Conservation (phyloP, 257 asterid genomes). For the Solanum piurae region DNA sequence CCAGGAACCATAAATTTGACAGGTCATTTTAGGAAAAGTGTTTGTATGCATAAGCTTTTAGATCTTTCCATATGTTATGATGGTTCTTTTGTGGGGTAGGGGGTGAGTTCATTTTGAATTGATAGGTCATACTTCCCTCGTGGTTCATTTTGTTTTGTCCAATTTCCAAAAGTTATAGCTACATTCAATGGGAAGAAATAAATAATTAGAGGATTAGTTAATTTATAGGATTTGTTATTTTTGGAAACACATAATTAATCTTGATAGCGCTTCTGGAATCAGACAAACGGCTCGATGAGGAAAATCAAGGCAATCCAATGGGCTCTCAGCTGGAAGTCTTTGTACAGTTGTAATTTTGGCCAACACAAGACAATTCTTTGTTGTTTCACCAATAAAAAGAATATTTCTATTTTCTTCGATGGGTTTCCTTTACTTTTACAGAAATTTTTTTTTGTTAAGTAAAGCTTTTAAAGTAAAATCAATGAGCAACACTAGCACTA, state of each 20-base stretch:
- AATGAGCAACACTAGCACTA: not conserved
- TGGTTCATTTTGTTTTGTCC: not conserved
- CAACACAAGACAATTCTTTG: not conserved
- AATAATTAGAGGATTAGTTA: not conserved
- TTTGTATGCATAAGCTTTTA: not conserved
- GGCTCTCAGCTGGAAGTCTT: not conserved
- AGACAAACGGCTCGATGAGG: not conserved
- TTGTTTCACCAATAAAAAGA: not conserved
- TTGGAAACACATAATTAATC: not conserved
- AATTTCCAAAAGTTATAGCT: not conserved
- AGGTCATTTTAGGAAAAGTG: constrained; percentile 14
- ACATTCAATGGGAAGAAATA: not conserved
- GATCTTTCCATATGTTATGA: not conserved
- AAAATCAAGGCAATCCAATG: not conserved
- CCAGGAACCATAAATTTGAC: constrained; percentile 32
- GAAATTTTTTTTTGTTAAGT: not conserved
- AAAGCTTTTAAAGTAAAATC: not conserved
- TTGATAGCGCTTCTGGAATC: not conserved
- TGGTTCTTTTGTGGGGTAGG: not conserved
- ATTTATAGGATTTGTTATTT: not conserved
- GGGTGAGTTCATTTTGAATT: not conserved
- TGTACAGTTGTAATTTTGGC: not conserved
- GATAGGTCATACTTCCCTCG: not conserved
- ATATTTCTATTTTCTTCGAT: not conserved
- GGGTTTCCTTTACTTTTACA: not conserved